Percentiles rank a stretch among this genome's conserved stretches.
phyloP scores from a whole-genome alignment of 2,329 filamentous ascomycete species.

The Colletotrichum limetticola region DNA sequence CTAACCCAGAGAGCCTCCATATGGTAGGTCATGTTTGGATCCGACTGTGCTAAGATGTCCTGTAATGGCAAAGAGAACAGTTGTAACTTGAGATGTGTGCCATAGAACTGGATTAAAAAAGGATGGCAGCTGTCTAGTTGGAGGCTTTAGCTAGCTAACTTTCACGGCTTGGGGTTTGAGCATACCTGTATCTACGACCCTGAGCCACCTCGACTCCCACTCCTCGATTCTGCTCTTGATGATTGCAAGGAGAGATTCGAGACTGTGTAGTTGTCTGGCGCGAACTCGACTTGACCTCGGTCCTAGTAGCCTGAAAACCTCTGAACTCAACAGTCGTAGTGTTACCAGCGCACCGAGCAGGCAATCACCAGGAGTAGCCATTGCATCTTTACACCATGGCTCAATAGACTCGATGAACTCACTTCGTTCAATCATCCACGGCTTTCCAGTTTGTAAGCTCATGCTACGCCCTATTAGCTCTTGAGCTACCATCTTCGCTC shows the following conservation, averaged over 20 bases:
- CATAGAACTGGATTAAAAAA: conserved; percentile 52
- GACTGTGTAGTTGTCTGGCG: conserved; percentile 34
- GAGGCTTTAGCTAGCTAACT: neutral
- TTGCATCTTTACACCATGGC: conserved; percentile 45
- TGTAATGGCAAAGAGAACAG: conserved; percentile 50
- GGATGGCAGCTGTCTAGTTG: conserved; percentile 41
- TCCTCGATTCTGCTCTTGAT: conserved; percentile 40
- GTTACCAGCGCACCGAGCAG: conserved; percentile 50
- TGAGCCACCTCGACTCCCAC: conserved; percentile 38
- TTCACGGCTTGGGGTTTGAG: neutral
- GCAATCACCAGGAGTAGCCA: conserved; percentile 46
- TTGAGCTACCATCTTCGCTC: accelerated
- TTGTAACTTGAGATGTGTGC: conserved; percentile 49
- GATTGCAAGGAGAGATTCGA: conserved; percentile 40
- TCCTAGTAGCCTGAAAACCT: conserved; percentile 42
- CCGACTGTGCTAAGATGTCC: conserved; percentile 40
- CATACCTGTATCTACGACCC: conserved; percentile 14
- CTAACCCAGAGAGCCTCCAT: conserved; percentile 45
- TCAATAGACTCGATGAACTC: conserved; percentile 49
- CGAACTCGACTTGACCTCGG: conserved; percentile 28
- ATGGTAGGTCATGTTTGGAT: conserved; percentile 38
- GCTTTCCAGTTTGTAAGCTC: conserved; percentile 52
- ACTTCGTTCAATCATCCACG: conserved; percentile 53
- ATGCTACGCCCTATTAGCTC: conserved; percentile 40
- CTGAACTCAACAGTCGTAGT: conserved; percentile 48